Evolutionary conservation across 139 green algal genomes (phyloP).

Genomic region (Chlamydomonas incerta): DNA sequence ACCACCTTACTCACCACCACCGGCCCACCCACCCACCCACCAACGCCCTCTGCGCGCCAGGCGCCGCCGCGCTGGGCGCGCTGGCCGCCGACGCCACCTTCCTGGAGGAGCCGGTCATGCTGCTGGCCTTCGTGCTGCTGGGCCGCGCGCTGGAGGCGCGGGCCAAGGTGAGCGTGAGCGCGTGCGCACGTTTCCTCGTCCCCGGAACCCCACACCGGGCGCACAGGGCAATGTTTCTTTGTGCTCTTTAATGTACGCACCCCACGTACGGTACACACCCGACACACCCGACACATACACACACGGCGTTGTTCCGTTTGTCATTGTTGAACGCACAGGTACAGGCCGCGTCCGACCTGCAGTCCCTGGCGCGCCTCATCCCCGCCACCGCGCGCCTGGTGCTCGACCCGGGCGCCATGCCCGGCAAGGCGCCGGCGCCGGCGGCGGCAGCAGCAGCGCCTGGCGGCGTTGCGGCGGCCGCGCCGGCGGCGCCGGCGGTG

Average conservation of each 20-base stretch:
- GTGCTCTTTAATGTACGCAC: too few species aligned
- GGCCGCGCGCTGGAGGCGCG: conserved; percentile 84
- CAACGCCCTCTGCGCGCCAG: too few species aligned
- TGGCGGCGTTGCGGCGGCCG: neutral
- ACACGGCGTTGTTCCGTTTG: too few species aligned
- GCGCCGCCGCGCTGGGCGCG: neutral
- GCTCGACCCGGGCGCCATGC: conserved; percentile 64
- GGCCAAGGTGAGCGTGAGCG: conserved; percentile 63
- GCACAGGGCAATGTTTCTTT: too few species aligned
- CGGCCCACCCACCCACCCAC: too few species aligned
- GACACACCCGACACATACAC: too few species aligned
- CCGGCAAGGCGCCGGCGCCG: neutral
- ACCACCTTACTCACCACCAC: too few species aligned
- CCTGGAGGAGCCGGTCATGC: conserved; percentile 96
- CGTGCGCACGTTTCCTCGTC: too few species aligned
- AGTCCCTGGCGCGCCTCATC: conserved; percentile 80
- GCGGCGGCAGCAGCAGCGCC: neutral
- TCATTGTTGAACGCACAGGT: conserved; percentile 20
- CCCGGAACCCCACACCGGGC: too few species aligned
- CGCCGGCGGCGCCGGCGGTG: conserved; percentile 17
- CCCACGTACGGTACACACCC: too few species aligned
- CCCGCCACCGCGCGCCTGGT: conserved; percentile 75
- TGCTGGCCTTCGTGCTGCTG: conserved; percentile 96
- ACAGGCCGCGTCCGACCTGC: conserved; percentile 71
- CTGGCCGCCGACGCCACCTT: conserved; percentile 69